These are phyloP conservation scores for Hypoxylon lienhwacheense DNA, from an alignment of 495 filamentous ascomycete species.

Conservation along the genomic window DNA sequence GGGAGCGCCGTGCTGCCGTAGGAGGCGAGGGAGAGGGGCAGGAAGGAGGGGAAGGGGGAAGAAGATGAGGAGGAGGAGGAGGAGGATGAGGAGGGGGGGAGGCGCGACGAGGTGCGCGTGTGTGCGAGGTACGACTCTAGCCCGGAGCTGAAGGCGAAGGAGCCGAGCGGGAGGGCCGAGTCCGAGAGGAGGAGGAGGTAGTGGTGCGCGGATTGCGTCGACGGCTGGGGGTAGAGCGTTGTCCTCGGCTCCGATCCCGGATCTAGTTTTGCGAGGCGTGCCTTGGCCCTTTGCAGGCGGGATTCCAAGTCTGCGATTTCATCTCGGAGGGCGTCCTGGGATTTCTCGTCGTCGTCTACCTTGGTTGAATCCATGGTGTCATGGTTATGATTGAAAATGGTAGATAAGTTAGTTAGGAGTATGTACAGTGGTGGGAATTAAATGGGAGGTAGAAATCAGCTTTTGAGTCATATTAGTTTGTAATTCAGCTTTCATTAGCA, in stretches of 20 bases:
- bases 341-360: conserved; percentile 1
- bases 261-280: conserved; percentile 21
- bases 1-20: conserved; percentile 80
- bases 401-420: too few relatives aligned
- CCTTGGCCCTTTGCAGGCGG: conserved; percentile 42
- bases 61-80: conserved; percentile 32
- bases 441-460: not conserved
- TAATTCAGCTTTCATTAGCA: conserved; percentile 2
- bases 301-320: conserved; percentile 45
- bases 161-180: conserved; percentile 92
- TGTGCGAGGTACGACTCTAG: conserved; percentile 94
- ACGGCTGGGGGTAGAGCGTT: not conserved
- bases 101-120: conserved; percentile 41
- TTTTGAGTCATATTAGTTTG: not conserved
- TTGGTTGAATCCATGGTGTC: conserved; percentile 13
- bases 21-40: conserved; percentile 74
- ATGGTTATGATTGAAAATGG: conserved; percentile 6
- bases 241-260: not conserved
- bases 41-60: conserved; percentile 68
- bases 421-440: not conserved
- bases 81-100: conserved; percentile 36
- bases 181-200: conserved; percentile 90
- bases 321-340: conserved; percentile 19
- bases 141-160: conserved; percentile 93
- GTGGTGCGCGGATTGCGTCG: conserved; percentile 53